phyloP scores from a whole-genome alignment of 306 rosid genomes.

The Gastrolobium bilobum region DNA sequence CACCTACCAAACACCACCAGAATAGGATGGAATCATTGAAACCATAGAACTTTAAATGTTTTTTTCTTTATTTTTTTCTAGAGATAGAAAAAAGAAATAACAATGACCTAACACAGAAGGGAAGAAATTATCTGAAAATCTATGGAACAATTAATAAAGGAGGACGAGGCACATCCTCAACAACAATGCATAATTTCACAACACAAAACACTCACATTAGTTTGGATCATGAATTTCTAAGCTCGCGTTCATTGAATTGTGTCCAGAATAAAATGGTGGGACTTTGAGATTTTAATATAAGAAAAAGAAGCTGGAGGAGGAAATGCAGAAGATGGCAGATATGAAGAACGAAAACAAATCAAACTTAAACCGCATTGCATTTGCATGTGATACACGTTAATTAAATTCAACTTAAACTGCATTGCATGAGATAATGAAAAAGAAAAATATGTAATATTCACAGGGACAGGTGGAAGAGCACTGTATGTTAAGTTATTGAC shows the following conservation, averaged over 20 bases:
- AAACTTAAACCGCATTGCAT: constrained; percentile 44
- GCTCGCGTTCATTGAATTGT: background rate
- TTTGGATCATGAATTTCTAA: background rate
- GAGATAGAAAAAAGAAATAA: background rate
- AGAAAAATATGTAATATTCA: too few species aligned
- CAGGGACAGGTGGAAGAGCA: too few species aligned
- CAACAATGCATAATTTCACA: too few species aligned
- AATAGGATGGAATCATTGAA: constrained; percentile 33
- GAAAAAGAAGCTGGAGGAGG: constrained; percentile 34
- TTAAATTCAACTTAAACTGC: too few species aligned
- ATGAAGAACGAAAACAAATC: constrained; percentile 36
- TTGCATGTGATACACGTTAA: constrained; percentile 53
- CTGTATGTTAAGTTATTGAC: too few species aligned
- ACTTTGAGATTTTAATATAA: background rate
- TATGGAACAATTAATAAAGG: constrained; percentile 16
- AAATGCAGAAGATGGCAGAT: constrained; percentile 50
- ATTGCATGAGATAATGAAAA: too few species aligned
- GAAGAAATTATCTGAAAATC: constrained; percentile 42
- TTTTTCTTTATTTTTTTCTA: background rate
- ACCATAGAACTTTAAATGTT: background rate
- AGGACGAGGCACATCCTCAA: too few species aligned
- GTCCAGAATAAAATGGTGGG: constrained; percentile 13
- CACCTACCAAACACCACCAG: too few species aligned
- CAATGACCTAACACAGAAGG: constrained; percentile 41
- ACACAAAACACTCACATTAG: background rate